Base-by-base conservation (phyloP, 129 eudicot genomes). In the Solidago caesia region DNA sequence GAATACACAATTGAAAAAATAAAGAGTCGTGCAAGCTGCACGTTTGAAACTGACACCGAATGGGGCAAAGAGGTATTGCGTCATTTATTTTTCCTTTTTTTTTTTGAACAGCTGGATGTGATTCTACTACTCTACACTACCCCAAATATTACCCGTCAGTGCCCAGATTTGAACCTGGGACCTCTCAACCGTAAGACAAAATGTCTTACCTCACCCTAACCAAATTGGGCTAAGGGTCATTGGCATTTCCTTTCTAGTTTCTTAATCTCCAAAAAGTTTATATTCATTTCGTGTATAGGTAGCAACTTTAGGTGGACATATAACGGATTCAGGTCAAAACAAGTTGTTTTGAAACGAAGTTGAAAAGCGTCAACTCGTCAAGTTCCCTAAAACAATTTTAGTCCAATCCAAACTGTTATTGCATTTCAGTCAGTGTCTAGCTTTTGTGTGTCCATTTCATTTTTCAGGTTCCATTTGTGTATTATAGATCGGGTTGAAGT, bases 51-150 rank as follows among this genome's bases (percentile, higher is more conserved):
- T 16, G 79, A 85, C 72, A 81, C 93, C 14, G 75, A 85, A 76
- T 94, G 98, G 98, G 98, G 98, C 77, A 77, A 85, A 26, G 88
- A 90, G 97, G 98, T 92, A 47, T 73, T 5, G 25, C 11, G 43
- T 11, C n/a, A 1, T 44, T 44, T 66, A 1, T n/a, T 63, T 63
- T 64, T 0, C 0, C 15, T 42, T 14, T 64, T 1, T 5, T 2
- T 2, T 64, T 1, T 6, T 2, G 0, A 21, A 21, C 21, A 21
- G 21, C 21, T 21, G 21, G 21, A 21, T 21, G 21, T 21, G 0
- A 21, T 21, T 21, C 21, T 21, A 21, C 21, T 21, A 21, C 21
- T 21, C 21, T 21, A 21, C 21, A 21, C 21, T 21, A 21, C 21
- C 21, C 21, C 21, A 21, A 21, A 21, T 21, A 21, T 21, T 21